Conservation (phyloP, 768 basidiomycete genomes). For the Suillus subalutaceus region DNA sequence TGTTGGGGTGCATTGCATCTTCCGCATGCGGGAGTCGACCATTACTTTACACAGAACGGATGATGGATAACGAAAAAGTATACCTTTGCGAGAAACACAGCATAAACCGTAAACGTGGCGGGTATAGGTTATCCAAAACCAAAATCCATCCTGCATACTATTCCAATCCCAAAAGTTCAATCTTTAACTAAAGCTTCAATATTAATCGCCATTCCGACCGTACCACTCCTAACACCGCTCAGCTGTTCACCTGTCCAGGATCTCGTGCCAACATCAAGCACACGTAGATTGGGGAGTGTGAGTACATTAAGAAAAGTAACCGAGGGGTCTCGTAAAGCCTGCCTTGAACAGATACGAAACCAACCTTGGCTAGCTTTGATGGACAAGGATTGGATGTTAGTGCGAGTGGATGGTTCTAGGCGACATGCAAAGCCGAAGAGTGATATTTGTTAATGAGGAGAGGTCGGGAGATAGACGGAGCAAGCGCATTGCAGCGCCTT, state of each 20-base stretch:
- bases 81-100: background rate
- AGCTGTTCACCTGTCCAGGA: background rate
- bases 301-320: background rate
- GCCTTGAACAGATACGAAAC: background rate
- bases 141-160: background rate
- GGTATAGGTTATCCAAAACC: background rate
- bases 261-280: background rate
- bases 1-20: conserved; percentile 22
- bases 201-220: background rate
- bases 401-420: conserved; percentile 17
- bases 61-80: background rate
- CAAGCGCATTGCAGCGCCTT: background rate
- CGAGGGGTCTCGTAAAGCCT: background rate
- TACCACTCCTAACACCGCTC: background rate
- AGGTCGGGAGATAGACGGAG: background rate
- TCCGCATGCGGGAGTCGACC: conserved; percentile 15
- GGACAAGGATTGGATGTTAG: conserved; percentile 31
- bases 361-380: background rate
- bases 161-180: too few relatives aligned
- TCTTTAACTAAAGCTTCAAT: background rate
- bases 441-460: background rate
- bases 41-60: background rate
- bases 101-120: background rate
- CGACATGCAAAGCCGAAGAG: too few relatives aligned
- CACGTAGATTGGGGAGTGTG: background rate